phyloP scores from a whole-genome alignment of 768 basidiomycete genomes.

The Leccinum broughii region DNA sequence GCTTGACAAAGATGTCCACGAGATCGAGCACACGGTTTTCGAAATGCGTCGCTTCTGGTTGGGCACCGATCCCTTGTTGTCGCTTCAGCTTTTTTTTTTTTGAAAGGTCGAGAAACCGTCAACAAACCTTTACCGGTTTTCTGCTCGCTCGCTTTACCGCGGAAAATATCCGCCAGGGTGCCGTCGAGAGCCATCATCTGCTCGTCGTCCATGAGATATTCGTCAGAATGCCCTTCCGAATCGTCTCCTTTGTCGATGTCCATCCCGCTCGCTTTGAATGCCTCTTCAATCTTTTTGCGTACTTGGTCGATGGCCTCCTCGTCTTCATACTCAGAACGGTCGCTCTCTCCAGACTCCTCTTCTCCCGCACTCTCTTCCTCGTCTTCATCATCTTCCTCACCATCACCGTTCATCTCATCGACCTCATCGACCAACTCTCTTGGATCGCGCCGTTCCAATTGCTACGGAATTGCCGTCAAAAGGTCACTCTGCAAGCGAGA shows the following conservation, averaged over 20 bases:
- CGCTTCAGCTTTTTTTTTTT: not conserved
- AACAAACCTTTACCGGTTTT: constrained; percentile 65
- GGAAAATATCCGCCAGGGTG: constrained; percentile 87
- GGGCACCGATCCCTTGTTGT: constrained; percentile 57
- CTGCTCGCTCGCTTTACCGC: constrained; percentile 58
- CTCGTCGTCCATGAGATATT: constrained; percentile 90
- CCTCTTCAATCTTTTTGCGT: constrained; percentile 65
- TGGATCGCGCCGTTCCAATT: constrained; percentile 76
- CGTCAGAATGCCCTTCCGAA: constrained; percentile 52
- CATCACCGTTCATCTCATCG: constrained; percentile 44
- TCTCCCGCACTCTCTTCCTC: constrained; percentile 35
- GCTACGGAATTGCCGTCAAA: constrained; percentile 45
- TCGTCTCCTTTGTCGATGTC: constrained; percentile 50
- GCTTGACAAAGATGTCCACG: constrained; percentile 81
- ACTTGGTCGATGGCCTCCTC: constrained; percentile 54
- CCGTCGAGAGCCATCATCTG: constrained; percentile 98
- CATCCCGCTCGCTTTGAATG: constrained; percentile 57
- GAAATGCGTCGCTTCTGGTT: constrained; percentile 92
- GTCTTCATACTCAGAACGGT: constrained; percentile 48
- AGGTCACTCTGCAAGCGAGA: too few relatives aligned
- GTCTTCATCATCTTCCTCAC: constrained; percentile 37
- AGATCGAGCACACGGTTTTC: constrained; percentile 95
- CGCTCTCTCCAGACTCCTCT: constrained; percentile 36
- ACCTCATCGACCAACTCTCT: constrained; percentile 46
- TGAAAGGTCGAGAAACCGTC: not conserved